Base-by-base conservation (phyloP, 192 early-diverging fungal species). In the Backusella morwellensis region DNA sequence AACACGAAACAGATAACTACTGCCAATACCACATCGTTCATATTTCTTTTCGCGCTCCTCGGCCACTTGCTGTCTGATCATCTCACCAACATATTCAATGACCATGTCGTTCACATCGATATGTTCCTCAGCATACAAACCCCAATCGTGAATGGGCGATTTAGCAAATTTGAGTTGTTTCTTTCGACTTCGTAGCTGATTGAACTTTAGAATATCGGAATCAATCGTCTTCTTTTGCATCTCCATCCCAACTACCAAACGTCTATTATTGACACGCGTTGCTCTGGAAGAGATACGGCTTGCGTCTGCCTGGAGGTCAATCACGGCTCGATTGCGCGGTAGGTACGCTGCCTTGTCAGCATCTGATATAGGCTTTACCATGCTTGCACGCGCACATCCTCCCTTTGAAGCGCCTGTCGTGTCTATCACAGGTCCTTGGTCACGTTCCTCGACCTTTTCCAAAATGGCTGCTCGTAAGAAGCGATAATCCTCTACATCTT, bases 31-130 rank as follows among this genome's bases (percentile, higher is more conserved):
- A 83, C 88, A 87, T n/a, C 90, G 88, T 84, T 98, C 95, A 82
- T 99, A 99, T 70, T 89, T 85, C 79, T 95, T 92, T 84, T 99
- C 98, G 21, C 97, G 92, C 78, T 92, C 86, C 78, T 99, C 97
- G 1, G 97, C 97, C 73, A 98, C 93, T 77, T 95, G 91, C 75
- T 95, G 90, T 36, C 98, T 89, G 80, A 99, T 94, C 44, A 93
- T 88, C 85, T 98, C 97, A 47, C 98, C 98, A 78, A 98, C 94
- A 78, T 99, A 99, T 85, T 99, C 97, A 67, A 98, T 98, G 26
- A 99, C 95, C 86, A 99, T 93, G 73, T 99, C 98, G 75, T 91
- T 88, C 40, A 90, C 90, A 76, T 92, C 91, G 72, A 99, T 98
- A 26, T 87, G 89, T 79, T 98, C 96, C 73, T 91, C 88, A 7